Evolutionary conservation across 1,139 yeast species (phyloP), one percentile per base, ranked within the genome.

Genomic region (Suhomyces guaymorum): DNA sequence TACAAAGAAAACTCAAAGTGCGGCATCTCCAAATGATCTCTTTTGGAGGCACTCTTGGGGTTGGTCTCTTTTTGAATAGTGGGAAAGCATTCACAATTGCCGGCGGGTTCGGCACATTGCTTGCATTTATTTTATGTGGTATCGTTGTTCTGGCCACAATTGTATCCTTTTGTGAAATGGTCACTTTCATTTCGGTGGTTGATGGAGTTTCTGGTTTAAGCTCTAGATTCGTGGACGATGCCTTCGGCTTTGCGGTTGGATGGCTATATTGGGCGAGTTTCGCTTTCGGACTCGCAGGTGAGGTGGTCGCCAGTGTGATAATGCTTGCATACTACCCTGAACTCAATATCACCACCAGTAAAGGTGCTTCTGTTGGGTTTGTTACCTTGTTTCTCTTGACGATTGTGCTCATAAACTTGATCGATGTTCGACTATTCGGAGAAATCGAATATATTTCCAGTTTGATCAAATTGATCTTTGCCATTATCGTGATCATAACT

Each of bases 101-200:
- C 2, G 96, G 96, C 2, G 95, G 96, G 0, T 63, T 87, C 38
- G 96, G 96, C 0, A 76, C 89, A 2, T 56, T 86, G 7, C 51
- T 88, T 3, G 95, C 95, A 2, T 87, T 80, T 51, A 42, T 72
- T 0, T 60, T 86, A 8, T 75, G 87, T 24, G 94, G 94, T 0
- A 51, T 77, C 1, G 69, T 87, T 11, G 89, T 85, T 0, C 57
- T 82, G 27, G 74, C 83, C 2, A 80, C 94, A 1, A 76, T 86
- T 72, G 63, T 81, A 15, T 79, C 90, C 4, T 82, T 86, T 53
- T 86, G 95, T 42, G 96, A 88, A 59, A 83, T 88, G 84, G 88
- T 86, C 8, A 84, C 95, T 0, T 69, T 87, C 43, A 78, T 86
- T 16, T 94, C 96, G 0, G 76, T 85, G 16, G 83, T 86, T 15